Evolutionary conservation across 352 stramenopile species (phyloP), one percentile per base, ranked within the genome.

Genomic region (Plasmopara viticola): DNA sequence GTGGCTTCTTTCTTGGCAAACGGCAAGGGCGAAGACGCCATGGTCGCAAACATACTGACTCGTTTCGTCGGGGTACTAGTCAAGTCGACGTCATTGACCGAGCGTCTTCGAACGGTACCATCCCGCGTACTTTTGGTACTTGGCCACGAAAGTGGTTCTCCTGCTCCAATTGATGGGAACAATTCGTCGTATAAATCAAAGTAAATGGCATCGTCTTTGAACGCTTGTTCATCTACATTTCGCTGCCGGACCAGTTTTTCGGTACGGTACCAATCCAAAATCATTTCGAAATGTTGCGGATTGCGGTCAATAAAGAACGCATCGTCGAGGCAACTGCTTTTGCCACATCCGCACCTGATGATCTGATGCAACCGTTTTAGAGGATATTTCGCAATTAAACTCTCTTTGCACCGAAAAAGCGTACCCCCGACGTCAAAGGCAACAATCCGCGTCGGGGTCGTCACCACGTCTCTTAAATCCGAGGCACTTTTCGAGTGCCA

Each of bases 221-320:
- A 64, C 14, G 66, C 58, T 41, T 67, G 56, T 35, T 78, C 62
- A n/a, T 74, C 52, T 0, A 87, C 56, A 33, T 74, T 68, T 2
- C 61, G 56, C 29, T 71, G 78, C 3, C 58, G 48, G n/a, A 72
- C 50, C 9, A 72, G 61, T 33, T 70, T 79, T 0, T 66, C 74
- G 2, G 74, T 86, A 29, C 77, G 72, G 51, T 90, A 90, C 74
- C 74, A 90, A 48, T 90, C 80, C 17, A 90, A 59, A 25, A 90
- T 74, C 52, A 82, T 62, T 37, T 83, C 72, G 51, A 90, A 90
- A 41, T 85, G 66, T 34, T 72, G 64, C 15, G 80, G 74, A 47
- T 86, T 90, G 30, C 80, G 73, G 48, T 90, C 77, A 34, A 90
- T 82, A 40, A 78, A 88, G 57, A 84, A 82, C 8, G 74, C 75